phyloP scores from a whole-genome alignment of 768 basidiomycete species.

The Naganishia randhawae region DNA sequence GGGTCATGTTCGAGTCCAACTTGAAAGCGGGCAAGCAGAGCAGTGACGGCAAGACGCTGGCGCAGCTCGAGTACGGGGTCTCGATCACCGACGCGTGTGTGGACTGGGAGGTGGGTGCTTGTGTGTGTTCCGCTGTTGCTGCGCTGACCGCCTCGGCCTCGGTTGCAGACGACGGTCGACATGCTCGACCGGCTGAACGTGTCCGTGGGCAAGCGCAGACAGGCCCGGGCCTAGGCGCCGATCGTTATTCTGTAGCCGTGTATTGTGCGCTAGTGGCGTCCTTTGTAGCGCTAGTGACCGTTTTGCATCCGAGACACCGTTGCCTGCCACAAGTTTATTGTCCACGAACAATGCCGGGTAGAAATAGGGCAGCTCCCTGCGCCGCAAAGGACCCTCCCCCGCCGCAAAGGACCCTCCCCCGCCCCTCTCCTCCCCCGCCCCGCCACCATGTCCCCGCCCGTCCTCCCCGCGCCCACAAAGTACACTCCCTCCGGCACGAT shows the following conservation, averaged over 20 bases:
- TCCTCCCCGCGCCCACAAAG: slow-evolving; percentile 8
- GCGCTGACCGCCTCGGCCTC: slow-evolving; percentile 16
- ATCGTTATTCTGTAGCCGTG: too few relatives aligned
- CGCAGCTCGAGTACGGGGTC: slow-evolving; percentile 59
- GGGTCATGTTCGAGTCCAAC: slow-evolving; percentile 96
- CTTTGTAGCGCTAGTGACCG: background rate
- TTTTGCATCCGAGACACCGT: slow-evolving; percentile 12
- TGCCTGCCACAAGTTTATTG: too few relatives aligned
- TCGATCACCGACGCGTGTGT: slow-evolving; percentile 50
- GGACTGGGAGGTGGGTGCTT: slow-evolving; percentile 31
- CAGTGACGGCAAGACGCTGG: slow-evolving; percentile 79
- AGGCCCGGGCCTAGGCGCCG: slow-evolving; percentile 4
- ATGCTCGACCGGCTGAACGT: slow-evolving; percentile 45
- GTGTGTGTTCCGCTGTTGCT: background rate
- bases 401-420: background rate
- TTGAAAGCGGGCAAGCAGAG: slow-evolving; percentile 88
- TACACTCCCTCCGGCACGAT: slow-evolving; percentile 58
- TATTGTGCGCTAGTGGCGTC: too few relatives aligned
- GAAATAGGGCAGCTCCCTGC: background rate
- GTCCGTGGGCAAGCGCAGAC: slow-evolving; percentile 29
- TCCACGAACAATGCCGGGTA: background rate
- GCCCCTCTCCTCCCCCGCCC: background rate
- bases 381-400: background rate
- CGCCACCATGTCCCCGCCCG: background rate
- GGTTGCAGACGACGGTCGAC: slow-evolving; percentile 36